Conservation (phyloP, 2,329 filamentous ascomycete genomes). For the Coniochaeta pulveracea region DNA sequence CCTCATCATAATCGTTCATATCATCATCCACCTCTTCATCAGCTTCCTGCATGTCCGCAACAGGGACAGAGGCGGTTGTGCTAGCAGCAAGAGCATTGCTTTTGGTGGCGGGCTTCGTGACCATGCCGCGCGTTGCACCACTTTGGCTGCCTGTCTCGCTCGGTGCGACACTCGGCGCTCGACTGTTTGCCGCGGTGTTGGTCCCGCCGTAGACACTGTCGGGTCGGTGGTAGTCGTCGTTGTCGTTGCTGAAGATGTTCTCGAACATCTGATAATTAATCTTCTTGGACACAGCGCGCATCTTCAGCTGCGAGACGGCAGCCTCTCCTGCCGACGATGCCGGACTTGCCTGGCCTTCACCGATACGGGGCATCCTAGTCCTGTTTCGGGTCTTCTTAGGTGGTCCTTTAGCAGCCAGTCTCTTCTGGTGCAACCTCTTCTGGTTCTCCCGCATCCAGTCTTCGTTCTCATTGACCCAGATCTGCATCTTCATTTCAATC, state of each 20-base stretch:
- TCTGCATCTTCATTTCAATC: constrained; percentile 71
- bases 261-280: constrained; percentile 60
- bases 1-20: no score
- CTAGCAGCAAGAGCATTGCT: no score
- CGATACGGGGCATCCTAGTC: constrained; percentile 44
- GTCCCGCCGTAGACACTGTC: constrained; percentile 32
- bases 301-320: constrained; percentile 57
- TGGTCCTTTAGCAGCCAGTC: constrained; percentile 38
- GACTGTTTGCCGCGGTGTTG: constrained; percentile 20
- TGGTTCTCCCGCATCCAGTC: constrained; percentile 85
- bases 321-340: constrained; percentile 60
- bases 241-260: constrained; percentile 33
- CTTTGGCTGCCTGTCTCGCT: constrained; percentile 8
- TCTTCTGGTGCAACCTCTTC: constrained; percentile 51
- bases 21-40: no score
- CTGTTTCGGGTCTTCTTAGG: constrained; percentile 30
- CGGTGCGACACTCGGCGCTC: constrained; percentile 18
- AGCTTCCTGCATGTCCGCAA: no score
- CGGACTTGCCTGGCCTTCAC: constrained; percentile 54
- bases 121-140: no score
- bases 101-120: no score
- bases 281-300: constrained; percentile 58
- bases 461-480: constrained; percentile 93
- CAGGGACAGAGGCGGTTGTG: no score
- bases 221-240: constrained; percentile 24